phyloP scores from a whole-genome alignment of 1,284 basidiomycete genomes.

The Trichosporon sp. region DNA sequence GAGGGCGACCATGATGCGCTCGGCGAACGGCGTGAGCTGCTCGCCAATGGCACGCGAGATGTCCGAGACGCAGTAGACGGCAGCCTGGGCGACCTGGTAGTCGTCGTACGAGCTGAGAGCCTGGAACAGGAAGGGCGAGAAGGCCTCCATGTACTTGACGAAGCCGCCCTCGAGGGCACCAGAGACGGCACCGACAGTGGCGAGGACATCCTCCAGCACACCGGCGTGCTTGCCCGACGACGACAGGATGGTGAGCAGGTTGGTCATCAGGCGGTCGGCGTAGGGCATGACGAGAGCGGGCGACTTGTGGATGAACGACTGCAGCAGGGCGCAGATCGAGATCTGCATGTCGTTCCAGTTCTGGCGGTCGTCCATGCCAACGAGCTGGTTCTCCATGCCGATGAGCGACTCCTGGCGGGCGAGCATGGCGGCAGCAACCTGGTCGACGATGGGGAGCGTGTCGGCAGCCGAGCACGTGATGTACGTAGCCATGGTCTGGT shows the following conservation, averaged over 20 bases:
- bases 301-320: constrained; percentile 81
- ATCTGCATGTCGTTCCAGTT: constrained; percentile 99
- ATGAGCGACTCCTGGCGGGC: constrained; percentile 85
- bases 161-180: constrained; percentile 77
- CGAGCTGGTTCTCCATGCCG: constrained; percentile 80
- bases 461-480: constrained; percentile 76
- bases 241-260: constrained; percentile 77
- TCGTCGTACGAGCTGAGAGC: constrained; percentile 93
- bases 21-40: constrained; percentile 71
- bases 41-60: constrained; percentile 88
- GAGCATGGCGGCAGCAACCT: constrained; percentile 74
- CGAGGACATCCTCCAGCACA: constrained; percentile 94
- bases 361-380: constrained; percentile 92
- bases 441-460: constrained; percentile 73
- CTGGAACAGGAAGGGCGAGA: constrained; percentile 82
- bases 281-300: constrained; percentile 77
- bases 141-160: constrained; percentile 80
- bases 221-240: constrained; percentile 86
- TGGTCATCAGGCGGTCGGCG: constrained; percentile 92
- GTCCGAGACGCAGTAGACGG: constrained; percentile 92
- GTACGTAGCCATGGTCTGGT: constrained; percentile 87
- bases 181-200: constrained; percentile 82
- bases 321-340: constrained; percentile 83
- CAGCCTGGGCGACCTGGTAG: constrained; percentile 89
- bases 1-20: constrained; percentile 82